Percentiles rank a stretch among this genome's conserved stretches.
Evolutionary conservation across 495 filamentous ascomycete genomes (phyloP).

Genomic region (Pseudomonodictys pantanalensis): DNA sequence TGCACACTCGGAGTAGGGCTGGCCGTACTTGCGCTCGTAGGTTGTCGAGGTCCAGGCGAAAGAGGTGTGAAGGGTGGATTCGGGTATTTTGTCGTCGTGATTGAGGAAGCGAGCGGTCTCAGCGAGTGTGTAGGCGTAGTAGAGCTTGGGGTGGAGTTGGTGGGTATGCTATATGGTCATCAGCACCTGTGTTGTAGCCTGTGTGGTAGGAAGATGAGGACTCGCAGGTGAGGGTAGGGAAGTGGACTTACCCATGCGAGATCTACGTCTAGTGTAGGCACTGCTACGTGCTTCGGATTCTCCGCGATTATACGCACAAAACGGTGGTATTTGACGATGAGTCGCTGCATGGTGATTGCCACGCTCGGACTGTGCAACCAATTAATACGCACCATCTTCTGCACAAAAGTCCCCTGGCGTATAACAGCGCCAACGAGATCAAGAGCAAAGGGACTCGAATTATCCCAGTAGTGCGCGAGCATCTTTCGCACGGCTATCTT

Average conservation of each 20-base stretch:
- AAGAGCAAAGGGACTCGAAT: constrained; percentile 64
- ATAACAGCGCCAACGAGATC: constrained; percentile 78
- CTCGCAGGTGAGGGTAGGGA: no score
- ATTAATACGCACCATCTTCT: constrained; percentile 78
- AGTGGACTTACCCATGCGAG: constrained; percentile 65
- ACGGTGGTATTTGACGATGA: constrained; percentile 65
- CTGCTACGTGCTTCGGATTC: constrained; percentile 56
- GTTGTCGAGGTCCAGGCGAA: constrained; percentile 74
- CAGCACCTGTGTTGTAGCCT: background rate
- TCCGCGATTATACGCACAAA: constrained; percentile 65
- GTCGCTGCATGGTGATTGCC: constrained; percentile 60
- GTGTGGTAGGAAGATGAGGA: constrained; percentile 45
- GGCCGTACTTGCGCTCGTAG: constrained; percentile 61
- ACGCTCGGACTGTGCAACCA: constrained; percentile 71
- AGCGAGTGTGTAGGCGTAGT: constrained; percentile 55
- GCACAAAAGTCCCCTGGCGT: constrained; percentile 73
- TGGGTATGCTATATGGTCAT: constrained; percentile 48
- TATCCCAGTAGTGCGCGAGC: constrained; percentile 80
- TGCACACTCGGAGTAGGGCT: constrained; percentile 77
- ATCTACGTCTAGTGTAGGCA: constrained; percentile 87
- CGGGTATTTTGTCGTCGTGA: constrained; percentile 83
- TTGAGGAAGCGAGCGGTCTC: constrained; percentile 60
- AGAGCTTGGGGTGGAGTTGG: constrained; percentile 60
- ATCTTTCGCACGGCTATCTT: constrained; percentile 62
- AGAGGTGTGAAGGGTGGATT: constrained; percentile 55